phyloP scores from a whole-genome alignment of 805 yeast genomes.

The Candida stauntonica region DNA sequence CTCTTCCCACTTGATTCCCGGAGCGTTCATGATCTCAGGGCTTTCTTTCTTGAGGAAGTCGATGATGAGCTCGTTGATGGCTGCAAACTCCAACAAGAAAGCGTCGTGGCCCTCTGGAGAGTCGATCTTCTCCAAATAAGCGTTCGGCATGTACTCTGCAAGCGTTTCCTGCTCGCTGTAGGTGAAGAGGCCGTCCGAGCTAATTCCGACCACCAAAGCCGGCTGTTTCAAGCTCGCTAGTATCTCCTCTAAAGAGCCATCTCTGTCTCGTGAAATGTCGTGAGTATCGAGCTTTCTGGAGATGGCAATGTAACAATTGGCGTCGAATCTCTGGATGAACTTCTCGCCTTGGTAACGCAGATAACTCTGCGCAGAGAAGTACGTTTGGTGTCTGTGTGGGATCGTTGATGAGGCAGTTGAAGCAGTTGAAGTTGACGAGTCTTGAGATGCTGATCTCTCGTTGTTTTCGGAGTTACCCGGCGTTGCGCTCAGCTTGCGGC shows the following conservation, averaged over 20 bases:
- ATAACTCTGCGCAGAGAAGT: constrained; percentile 93
- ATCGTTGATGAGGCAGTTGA: constrained; percentile 21
- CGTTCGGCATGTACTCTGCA: constrained; percentile 68
- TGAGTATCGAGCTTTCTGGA: constrained; percentile 94
- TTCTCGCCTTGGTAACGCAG: constrained; percentile 91
- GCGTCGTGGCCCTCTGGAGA: constrained; percentile 99
- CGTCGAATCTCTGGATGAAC: constrained; percentile 86
- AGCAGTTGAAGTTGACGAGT: constrained; percentile 26
- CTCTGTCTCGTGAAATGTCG: constrained; percentile 79
- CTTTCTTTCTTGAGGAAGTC: constrained; percentile 58
- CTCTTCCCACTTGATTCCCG: constrained; percentile 40
- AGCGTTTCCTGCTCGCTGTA: constrained; percentile 85
- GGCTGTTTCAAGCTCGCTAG: constrained; percentile 65
- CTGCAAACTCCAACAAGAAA: constrained; percentile 81
- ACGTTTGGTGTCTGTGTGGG: constrained; percentile 42
- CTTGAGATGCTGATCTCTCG: constrained; percentile 28
- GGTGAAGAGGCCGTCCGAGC: constrained; percentile 90
- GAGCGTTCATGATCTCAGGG: constrained; percentile 51
- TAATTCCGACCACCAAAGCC: constrained; percentile 80
- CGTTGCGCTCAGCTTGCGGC: constrained; percentile 22
- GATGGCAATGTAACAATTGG: constrained; percentile 92
- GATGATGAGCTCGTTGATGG: constrained; percentile 66
- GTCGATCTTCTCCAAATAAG: constrained; percentile 63
- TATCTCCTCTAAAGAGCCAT: constrained; percentile 40
- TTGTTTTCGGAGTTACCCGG: constrained; percentile 4